phyloP scores from a whole-genome alignment of 352 stramenopile species.

The Blastocystis sp. region DNA sequence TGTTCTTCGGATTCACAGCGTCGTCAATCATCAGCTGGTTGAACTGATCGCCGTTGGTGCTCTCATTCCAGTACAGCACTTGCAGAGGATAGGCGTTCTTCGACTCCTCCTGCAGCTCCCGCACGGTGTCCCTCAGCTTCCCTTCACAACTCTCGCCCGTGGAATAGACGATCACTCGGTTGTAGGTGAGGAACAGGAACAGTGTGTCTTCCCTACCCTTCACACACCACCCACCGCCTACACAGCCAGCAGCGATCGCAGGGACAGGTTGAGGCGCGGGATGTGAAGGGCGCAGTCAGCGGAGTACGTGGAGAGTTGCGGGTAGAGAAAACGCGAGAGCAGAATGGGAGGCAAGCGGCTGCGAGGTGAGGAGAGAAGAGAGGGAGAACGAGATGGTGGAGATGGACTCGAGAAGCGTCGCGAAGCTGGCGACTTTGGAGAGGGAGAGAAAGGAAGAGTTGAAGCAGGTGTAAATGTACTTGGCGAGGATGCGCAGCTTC shows the following conservation, averaged over 20 bases:
- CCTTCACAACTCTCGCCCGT: not conserved
- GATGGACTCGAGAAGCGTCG: not conserved
- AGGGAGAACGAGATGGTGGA: not conserved
- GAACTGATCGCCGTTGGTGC: not conserved
- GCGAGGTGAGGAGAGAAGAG: not conserved
- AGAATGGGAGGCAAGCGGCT: conserved; percentile 16
- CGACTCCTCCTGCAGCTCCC: conserved; percentile 21
- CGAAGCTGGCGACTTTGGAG: not conserved
- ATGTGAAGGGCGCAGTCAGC: conserved; percentile 31
- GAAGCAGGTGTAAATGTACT: conserved; percentile 45
- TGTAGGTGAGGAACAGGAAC: conserved; percentile 12
- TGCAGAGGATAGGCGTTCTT: conserved; percentile 9
- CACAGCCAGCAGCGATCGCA: conserved; percentile 27
- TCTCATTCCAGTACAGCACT: conserved; percentile 21
- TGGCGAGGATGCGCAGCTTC: conserved; percentile 33
- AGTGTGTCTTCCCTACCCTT: conserved; percentile 16
- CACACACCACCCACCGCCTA: not conserved
- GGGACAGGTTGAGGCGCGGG: conserved; percentile 43
- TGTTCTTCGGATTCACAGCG: conserved; percentile 9
- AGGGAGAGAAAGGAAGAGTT: conserved; percentile 34
- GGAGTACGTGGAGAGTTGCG: conserved; percentile 35
- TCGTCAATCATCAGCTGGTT: conserved; percentile 54
- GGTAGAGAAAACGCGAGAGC: conserved; percentile 56
- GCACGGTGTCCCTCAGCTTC: not conserved
- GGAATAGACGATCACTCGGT: conserved; percentile 12